Evolutionary conservation across 441 rosid genomes (phyloP), one percentile per base, ranked within the genome.

Genomic region (Populus hybrid): DNA sequence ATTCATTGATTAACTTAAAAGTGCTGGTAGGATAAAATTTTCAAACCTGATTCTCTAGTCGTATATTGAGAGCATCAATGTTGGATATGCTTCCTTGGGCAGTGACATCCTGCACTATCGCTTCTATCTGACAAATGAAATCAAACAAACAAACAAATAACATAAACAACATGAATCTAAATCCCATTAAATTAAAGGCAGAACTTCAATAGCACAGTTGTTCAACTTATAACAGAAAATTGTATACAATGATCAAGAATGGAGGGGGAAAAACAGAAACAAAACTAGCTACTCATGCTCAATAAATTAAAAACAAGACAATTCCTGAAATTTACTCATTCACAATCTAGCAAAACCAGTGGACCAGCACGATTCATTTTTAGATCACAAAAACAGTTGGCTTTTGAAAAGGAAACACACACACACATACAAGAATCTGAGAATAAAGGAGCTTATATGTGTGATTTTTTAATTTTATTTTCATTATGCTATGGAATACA

Each of bases 11-110:
- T 10, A 68, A 2, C 46, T 28, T 28, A 34, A 67, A n/a, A 28
- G 30, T 8, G 14, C 71, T 21, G 6, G n/a, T 8, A 26, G 28
- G 14, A 2, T 59, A 75, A 83, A 70, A 53, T 61, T 35, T 40
- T 59, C 70, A 77, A 11, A 95, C 99, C 98, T 92, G 98, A 86
- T 75, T 87, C 82, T 91, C 98, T 77, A 92, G 76, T 75, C 76
- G 87, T 72, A 92, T 77, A 83, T 95, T 91, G 71, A 95, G 95
- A 67, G 91, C 99, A 65, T 86, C 89, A 72, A 91, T 78, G 76
- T 83, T 61, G 26, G 97, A 88, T 78, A 95, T 91, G 88, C 81
- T 76, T 36, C 99, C 99, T 65, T 86, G 88, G 69, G 93, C 98
- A 38, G 85, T 82, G 78, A 76, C 84, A 82, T 92, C 95, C 59